Evolutionary conservation across 192 early-diverging fungal species (phyloP).

Genomic region (Entomortierella lignicola): DNA sequence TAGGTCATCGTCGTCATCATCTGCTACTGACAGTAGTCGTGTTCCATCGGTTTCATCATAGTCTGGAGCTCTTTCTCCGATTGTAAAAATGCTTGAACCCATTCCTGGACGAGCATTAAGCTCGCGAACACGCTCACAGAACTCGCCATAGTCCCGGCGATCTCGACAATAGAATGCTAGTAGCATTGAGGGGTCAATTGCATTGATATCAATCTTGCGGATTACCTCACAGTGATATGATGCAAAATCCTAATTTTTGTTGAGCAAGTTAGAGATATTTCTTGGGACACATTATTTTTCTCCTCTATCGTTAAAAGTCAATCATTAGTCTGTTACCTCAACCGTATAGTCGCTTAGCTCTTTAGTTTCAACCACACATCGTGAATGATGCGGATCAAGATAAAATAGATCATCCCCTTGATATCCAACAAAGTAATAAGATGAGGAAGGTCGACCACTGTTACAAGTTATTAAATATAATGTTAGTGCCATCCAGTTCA

Average conservation of each 20-base stretch:
- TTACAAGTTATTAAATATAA: conserved; percentile 1
- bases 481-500: no score
- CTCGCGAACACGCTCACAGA: conserved; percentile 63
- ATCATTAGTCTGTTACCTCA: conserved; percentile 64
- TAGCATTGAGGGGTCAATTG: conserved; percentile 94
- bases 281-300: not conserved
- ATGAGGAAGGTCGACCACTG: conserved; percentile 93
- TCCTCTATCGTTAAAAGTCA: not conserved
- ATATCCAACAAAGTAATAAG: conserved; percentile 91
- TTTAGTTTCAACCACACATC: conserved; percentile 71
- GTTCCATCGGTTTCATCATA: conserved; percentile 65
- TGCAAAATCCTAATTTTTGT: conserved; percentile 66
- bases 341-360: conserved; percentile 56
- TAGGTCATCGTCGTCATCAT: conserved; percentile 56
- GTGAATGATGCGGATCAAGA: conserved; percentile 92
- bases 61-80: conserved; percentile 72
- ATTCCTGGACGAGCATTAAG: conserved; percentile 54
- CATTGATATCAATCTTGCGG: conserved; percentile 76
- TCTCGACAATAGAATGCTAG: conserved; percentile 87
- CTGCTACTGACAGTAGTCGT: conserved; percentile 38
- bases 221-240: conserved; percentile 87
- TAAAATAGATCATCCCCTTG: conserved; percentile 89
- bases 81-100: conserved; percentile 66
- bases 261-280: not conserved
- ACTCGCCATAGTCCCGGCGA: conserved; percentile 67